Percentiles rank a stretch among this genome's conserved stretches.
Conservation (phyloP, 345 rosid genomes). For the Passiflora organensis region DNA sequence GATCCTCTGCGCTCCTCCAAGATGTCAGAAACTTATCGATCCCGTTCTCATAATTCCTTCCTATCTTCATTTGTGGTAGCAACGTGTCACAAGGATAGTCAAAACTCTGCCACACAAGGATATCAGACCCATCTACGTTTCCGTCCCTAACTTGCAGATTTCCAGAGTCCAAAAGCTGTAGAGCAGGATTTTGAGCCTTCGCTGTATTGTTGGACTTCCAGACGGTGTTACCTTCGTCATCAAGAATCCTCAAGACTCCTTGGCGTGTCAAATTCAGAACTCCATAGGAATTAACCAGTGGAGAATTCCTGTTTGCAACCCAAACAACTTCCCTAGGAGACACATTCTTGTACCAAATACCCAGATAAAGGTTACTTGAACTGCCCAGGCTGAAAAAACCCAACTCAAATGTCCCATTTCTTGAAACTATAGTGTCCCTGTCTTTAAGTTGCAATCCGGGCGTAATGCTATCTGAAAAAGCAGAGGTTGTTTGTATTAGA, state of each 20-base stretch:
- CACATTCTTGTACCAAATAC: constrained; percentile 23
- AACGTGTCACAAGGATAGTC: constrained; percentile 14
- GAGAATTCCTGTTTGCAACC: constrained; percentile 23
- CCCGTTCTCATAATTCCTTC: constrained; percentile 5
- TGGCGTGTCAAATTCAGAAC: constrained; percentile 2
- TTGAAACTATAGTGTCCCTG: constrained; percentile 15
- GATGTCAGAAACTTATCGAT: constrained; percentile 9
- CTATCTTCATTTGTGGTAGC: constrained; percentile 20
- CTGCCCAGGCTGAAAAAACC: constrained; percentile 23
- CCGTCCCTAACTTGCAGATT: constrained; percentile 14
- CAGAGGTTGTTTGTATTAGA: background rate
- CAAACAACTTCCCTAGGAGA: constrained; percentile 6
- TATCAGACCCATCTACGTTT: background rate
- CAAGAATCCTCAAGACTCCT: background rate
- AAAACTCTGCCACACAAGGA: constrained; percentile 22
- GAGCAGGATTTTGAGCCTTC: background rate
- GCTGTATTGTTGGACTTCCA: background rate
- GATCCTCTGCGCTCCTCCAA: constrained; percentile 19
- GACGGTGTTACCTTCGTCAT: background rate
- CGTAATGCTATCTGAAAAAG: constrained; percentile 10
- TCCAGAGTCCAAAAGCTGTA: constrained; percentile 15
- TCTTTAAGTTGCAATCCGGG: constrained; percentile 10
- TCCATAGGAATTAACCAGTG: constrained; percentile 1
- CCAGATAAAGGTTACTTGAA: constrained; percentile 16
- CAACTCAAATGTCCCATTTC: constrained; percentile 12